A percentile compares a stretch with the other conserved stretches of the same genome.
These are phyloP conservation scores for Fomitopsis serialis DNA, from an alignment of 768 basidiomycete genomes.

Conservation along the genomic window DNA sequence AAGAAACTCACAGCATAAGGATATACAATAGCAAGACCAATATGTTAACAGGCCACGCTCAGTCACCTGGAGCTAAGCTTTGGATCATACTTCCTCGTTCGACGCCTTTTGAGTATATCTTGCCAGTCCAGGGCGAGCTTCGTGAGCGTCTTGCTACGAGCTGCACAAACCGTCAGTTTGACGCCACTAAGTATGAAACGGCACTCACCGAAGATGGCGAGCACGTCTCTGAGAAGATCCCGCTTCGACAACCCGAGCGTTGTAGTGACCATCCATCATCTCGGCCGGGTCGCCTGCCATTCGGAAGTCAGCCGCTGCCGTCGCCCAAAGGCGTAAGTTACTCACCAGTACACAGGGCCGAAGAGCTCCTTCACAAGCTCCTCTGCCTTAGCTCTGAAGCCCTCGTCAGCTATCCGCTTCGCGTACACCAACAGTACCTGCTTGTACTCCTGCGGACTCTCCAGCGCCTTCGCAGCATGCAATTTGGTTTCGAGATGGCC, in stretches of 20 bases:
- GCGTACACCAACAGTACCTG: slow-evolving; percentile 72
- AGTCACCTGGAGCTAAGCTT: too few relatives aligned
- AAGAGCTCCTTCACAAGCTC: slow-evolving; percentile 88
- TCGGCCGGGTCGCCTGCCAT: slow-evolving; percentile 57
- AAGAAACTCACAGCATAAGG: too few relatives aligned
- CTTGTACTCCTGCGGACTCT: slow-evolving; percentile 84
- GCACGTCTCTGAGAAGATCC: slow-evolving; percentile 77
- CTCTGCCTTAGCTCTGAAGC: slow-evolving; percentile 82
- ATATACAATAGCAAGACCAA: too few relatives aligned
- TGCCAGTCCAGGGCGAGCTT: slow-evolving; percentile 81
- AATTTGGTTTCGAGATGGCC: slow-evolving; percentile 85
- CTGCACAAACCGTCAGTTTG: slow-evolving; percentile 30
- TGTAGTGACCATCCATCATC: slow-evolving; percentile 66
- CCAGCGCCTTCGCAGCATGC: slow-evolving; percentile 66
- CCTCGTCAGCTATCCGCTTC: slow-evolving; percentile 84
- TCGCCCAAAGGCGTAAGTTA: slow-evolving; percentile 10
- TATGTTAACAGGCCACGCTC: too few relatives aligned
- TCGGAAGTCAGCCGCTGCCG: neutral
- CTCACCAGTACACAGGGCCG: slow-evolving; percentile 87
- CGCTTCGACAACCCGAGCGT: slow-evolving; percentile 73
- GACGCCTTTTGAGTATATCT: slow-evolving; percentile 63
- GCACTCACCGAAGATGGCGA: slow-evolving; percentile 68
- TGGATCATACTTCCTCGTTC: slow-evolving; percentile 15
- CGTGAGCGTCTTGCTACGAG: slow-evolving; percentile 66
- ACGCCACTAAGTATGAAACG: neutral